A percentile compares a stretch with the other conserved stretches of the same genome.
phyloP scores from a whole-genome alignment of 2,329 filamentous ascomycete species.

The Aureobasidium sp. region DNA sequence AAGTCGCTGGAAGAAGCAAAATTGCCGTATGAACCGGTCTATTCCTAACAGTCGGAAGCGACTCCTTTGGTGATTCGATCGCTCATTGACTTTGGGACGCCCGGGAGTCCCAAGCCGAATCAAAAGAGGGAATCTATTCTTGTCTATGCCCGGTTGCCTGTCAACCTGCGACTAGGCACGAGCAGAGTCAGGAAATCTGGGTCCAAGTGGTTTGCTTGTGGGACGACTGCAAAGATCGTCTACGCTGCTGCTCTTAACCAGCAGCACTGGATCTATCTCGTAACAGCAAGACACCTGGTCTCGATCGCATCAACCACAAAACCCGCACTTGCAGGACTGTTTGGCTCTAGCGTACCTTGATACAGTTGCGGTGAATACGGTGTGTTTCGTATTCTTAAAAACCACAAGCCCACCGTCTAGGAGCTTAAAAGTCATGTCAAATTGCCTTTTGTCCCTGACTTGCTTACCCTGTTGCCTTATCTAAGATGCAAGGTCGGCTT shows the following conservation, averaged over 20 bases:
- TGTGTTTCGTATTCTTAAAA: conserved; percentile 15
- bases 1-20: neutral
- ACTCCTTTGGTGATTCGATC: neutral
- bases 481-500: conserved; percentile 14
- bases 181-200: neutral
- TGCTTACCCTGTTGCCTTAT: conserved; percentile 14
- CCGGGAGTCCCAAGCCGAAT: neutral
- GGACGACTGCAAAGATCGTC: conserved; percentile 1
- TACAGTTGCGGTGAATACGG: conserved; percentile 9
- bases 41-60: neutral
- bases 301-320: conserved; percentile 3
- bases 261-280: neutral
- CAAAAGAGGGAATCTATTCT: conserved; percentile 1
- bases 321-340: neutral
- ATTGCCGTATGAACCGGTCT: neutral
- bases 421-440: conserved; percentile 9
- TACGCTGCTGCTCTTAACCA: neutral
- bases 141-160: neutral
- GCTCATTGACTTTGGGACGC: neutral
- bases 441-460: conserved; percentile 9
- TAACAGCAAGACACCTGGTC: conserved; percentile 1
- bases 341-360: conserved; percentile 10
- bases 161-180: neutral
- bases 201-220: neutral
- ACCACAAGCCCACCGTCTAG: conserved; percentile 6